These are phyloP conservation scores for Pyrus hybrid DNA, from an alignment of 331 rosid genomes.

Conservation along the genomic window DNA sequence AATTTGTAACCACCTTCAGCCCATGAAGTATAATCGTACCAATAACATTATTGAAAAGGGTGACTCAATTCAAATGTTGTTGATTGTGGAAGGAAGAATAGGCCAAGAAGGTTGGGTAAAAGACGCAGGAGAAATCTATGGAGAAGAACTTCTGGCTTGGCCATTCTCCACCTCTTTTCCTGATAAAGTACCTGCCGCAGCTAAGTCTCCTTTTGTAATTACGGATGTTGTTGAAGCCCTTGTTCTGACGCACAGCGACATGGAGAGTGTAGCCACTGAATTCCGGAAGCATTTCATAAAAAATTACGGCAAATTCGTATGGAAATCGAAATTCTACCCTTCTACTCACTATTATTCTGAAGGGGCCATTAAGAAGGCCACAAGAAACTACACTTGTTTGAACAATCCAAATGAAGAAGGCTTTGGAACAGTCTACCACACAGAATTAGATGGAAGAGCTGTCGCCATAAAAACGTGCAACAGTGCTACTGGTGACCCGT, in stretches of 20 bases:
- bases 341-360: too few relatives aligned
- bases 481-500: not conserved
- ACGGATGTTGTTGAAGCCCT: not conserved
- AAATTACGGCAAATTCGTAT: not conserved
- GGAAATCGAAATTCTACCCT: too few relatives aligned
- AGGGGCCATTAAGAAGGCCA: too few relatives aligned
- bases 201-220: not conserved
- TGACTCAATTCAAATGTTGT: not conserved
- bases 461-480: not conserved
- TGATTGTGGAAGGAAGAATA: not conserved
- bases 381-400: too few relatives aligned
- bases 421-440: not conserved
- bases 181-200: not conserved
- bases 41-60: not conserved
- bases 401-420: too few relatives aligned
- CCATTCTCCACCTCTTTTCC: not conserved
- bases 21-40: not conserved
- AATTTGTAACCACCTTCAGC: not conserved
- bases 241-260: rapidly evolving
- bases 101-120: not conserved
- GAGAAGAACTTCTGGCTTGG: not conserved
- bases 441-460: not conserved
- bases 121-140: not conserved
- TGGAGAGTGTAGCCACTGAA: not conserved
- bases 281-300: not conserved